These are phyloP conservation scores for Arthrobotrys megalospora DNA, from an alignment of 2,329 filamentous ascomycete species.

Conservation along the genomic window DNA sequence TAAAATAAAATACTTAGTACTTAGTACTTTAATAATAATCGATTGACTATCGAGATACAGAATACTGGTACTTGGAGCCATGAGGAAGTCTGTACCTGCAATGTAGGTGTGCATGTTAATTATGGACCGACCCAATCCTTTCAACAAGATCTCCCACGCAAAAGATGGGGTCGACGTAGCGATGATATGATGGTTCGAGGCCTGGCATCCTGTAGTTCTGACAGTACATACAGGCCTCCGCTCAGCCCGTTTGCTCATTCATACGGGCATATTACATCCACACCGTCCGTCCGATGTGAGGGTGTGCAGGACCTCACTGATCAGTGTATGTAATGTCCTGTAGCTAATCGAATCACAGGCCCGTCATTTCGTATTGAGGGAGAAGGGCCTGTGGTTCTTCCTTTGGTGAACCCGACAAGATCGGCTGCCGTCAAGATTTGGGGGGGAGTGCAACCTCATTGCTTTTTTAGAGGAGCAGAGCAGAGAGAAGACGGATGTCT, in stretches of 20 bases:
- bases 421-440: constrained; percentile 43
- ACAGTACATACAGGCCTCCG: constrained; percentile 30
- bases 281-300: constrained; percentile 16
- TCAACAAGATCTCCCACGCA: constrained; percentile 58
- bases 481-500: constrained; percentile 34
- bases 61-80: constrained; percentile 27
- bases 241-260: constrained; percentile 48
- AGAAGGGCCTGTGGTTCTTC: constrained; percentile 18
- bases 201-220: constrained; percentile 42
- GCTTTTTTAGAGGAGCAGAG: constrained; percentile 36
- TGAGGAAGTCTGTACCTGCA: constrained; percentile 19
- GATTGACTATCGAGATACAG: constrained; percentile 9
- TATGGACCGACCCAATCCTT: constrained; percentile 51
- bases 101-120: constrained; percentile 47
- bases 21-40: too few species aligned
- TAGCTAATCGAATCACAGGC: constrained; percentile 30
- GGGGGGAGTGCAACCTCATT: constrained; percentile 56
- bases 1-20: background rate
- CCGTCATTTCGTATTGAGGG: constrained; percentile 28
- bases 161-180: constrained; percentile 54
- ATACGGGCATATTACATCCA: constrained; percentile 8
- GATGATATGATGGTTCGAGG: constrained; percentile 48
- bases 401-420: constrained; percentile 28
- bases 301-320: constrained; percentile 30
- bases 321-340: constrained; percentile 13